Percentiles rank a stretch among this genome's conserved stretches.
Evolutionary conservation across 106 monocot species (phyloP).

Genomic region (Dendrobium huoshanense): DNA sequence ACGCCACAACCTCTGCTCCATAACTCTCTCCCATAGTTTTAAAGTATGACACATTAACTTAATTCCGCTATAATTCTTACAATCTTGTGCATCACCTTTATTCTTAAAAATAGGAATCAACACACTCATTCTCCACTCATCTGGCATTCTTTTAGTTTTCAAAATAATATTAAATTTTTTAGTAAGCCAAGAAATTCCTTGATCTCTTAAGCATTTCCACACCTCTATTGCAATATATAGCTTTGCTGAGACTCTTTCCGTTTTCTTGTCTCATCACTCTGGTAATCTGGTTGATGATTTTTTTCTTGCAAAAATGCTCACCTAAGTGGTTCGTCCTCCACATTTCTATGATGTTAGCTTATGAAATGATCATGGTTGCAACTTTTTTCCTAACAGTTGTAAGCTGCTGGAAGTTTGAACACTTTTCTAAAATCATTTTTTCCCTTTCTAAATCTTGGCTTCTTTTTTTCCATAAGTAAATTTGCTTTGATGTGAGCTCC

Average conservation of each 20-base stretch:
- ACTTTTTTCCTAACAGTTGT: background rate
- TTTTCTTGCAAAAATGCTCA: background rate
- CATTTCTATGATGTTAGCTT: background rate
- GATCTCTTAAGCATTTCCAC: too few species aligned
- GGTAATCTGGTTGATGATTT: background rate
- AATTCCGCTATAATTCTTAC: too few species aligned
- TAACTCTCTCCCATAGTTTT: too few species aligned
- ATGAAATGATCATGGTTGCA: background rate
- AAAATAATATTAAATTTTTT: too few species aligned
- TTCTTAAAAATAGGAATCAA: too few species aligned
- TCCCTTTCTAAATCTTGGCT: conserved; percentile 1
- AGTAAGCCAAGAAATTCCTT: too few species aligned
- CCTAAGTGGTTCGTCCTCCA: background rate
- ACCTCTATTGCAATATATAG: background rate
- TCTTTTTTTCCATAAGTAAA: background rate
- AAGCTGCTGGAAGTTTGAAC: background rate
- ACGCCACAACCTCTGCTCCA: too few species aligned
- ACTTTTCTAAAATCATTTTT: background rate
- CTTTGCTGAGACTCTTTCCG: background rate
- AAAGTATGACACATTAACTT: too few species aligned
- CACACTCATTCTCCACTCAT: too few species aligned
- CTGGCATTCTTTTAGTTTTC: too few species aligned
- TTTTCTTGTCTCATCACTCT: background rate
- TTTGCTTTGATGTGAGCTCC: background rate
- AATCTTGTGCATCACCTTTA: too few species aligned